Conservation (phyloP, 345 rosid species). For the Hypericum perforatum region DNA sequence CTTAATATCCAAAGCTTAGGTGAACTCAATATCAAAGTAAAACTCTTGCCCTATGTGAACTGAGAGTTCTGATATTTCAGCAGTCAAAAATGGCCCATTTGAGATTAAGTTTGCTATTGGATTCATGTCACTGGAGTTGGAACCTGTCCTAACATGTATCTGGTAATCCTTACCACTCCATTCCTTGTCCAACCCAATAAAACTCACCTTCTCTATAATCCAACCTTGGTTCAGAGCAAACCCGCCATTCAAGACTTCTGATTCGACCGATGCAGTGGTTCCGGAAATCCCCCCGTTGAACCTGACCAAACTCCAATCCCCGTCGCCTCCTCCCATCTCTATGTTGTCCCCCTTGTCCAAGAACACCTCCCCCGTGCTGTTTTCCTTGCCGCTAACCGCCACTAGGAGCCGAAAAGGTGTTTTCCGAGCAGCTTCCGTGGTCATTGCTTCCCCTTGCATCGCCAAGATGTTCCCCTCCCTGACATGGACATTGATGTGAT, state of each 20-base stretch:
- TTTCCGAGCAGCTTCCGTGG: slow-evolving; percentile 3
- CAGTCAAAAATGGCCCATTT: slow-evolving; percentile 16
- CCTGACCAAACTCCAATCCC: slow-evolving; percentile 1
- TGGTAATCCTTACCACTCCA: slow-evolving; percentile 12
- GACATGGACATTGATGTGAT: slow-evolving; percentile 5
- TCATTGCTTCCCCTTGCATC: slow-evolving; percentile 8
- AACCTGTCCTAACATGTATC: slow-evolving; percentile 9
- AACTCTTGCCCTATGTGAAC: slow-evolving; percentile 35
- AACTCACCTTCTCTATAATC: not conserved
- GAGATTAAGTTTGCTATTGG: slow-evolving; percentile 7
- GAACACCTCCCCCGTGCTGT: slow-evolving; percentile 4
- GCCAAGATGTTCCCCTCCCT: slow-evolving; percentile 4
- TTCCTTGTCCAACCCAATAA: not conserved
- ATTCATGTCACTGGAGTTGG: slow-evolving; percentile 3
- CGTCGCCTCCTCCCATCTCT: slow-evolving; percentile 1
- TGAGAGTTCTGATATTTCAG: slow-evolving; percentile 24
- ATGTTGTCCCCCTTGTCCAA: slow-evolving; percentile 6
- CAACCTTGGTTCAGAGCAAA: not conserved
- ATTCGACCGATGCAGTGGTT: not conserved
- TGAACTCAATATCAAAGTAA: slow-evolving; percentile 28
- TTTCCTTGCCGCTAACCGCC: not conserved
- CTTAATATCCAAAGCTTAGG: too few relatives aligned
- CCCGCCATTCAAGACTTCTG: not conserved
- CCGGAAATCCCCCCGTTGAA: not conserved
- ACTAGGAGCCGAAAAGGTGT: not conserved